Conservation (phyloP, 495 filamentous ascomycete genomes). For the Penicillium mononematosum region DNA sequence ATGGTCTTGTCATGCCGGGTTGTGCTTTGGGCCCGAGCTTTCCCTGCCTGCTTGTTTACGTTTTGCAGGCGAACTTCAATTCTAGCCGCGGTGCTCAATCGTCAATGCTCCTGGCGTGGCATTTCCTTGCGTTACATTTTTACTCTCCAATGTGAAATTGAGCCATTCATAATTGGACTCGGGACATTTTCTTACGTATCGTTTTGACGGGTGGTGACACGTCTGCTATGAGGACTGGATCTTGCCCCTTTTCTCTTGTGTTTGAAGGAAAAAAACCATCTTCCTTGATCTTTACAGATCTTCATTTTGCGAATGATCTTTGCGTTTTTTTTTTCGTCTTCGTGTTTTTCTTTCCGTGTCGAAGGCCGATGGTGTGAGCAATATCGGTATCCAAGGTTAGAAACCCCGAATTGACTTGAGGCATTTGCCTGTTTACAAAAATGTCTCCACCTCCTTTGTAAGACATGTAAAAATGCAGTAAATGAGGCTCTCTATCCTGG, state of each 20-base stretch:
- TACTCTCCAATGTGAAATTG: conserved; percentile 19
- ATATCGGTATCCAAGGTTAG: background rate
- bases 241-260: background rate
- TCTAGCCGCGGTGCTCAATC: background rate
- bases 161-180: conserved; percentile 12
- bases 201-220: conserved; percentile 4
- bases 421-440: conserved; percentile 1
- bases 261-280: background rate
- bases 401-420: conserved; percentile 1
- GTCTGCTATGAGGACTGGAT: background rate
- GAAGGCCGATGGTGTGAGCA: background rate
- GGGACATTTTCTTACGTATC: conserved; percentile 7
- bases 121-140: conserved; percentile 9
- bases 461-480: background rate
- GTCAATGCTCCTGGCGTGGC: conserved; percentile 2
- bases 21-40: background rate
- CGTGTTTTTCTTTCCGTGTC: background rate
- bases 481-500: background rate
- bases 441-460: background rate
- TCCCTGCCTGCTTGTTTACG: background rate
- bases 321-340: conserved; percentile 4
- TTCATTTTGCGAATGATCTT: conserved; percentile 1
- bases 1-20: conserved; percentile 1
- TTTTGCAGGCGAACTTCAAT: background rate
- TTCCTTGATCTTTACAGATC: conserved; percentile 3